Percentiles rank a stretch among this genome's conserved stretches.
Evolutionary conservation across 352 stramenopile genomes (phyloP).

Genomic region (Phytophthora agathidicida): DNA sequence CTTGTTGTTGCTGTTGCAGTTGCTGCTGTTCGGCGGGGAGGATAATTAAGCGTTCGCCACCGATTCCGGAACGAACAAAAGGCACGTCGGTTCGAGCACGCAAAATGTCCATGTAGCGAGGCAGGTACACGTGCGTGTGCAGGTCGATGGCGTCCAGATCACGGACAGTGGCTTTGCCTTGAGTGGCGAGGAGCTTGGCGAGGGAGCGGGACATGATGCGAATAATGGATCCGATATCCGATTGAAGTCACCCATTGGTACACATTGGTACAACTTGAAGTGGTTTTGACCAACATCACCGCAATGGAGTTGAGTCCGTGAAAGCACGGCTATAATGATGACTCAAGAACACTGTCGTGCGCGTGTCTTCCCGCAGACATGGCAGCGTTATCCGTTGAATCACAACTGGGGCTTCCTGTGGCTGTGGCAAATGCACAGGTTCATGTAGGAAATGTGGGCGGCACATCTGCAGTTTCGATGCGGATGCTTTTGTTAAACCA

Average conservation of each 20-base stretch:
- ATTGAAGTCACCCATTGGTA: neutral
- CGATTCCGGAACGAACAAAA: constrained; percentile 38
- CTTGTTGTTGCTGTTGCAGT: constrained; percentile 26
- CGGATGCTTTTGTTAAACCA: neutral
- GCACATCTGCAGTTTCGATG: constrained; percentile 3
- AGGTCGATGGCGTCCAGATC: constrained; percentile 56
- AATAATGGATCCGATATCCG: neutral
- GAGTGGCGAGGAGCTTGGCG: constrained; percentile 33
- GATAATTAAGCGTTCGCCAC: constrained; percentile 61
- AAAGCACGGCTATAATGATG: too few species aligned
- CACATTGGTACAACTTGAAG: constrained; percentile 12
- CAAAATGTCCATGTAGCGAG: constrained; percentile 69
- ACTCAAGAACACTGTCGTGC: constrained; percentile 21
- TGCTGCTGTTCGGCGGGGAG: constrained; percentile 58
- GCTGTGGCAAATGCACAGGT: neutral
- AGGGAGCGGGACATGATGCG: constrained; percentile 25
- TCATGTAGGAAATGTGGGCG: neutral
- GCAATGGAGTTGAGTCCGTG: neutral
- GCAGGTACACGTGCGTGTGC: constrained; percentile 73
- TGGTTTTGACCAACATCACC: too few species aligned
- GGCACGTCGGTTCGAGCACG: constrained; percentile 49
- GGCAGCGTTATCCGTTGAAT: constrained; percentile 7
- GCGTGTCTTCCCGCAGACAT: neutral
- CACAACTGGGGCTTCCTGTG: constrained; percentile 10
- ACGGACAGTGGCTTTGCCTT: constrained; percentile 43